phyloP scores from a whole-genome alignment of 2,329 filamentous ascomycete genomes.

The Mollisiaceae sp. region DNA sequence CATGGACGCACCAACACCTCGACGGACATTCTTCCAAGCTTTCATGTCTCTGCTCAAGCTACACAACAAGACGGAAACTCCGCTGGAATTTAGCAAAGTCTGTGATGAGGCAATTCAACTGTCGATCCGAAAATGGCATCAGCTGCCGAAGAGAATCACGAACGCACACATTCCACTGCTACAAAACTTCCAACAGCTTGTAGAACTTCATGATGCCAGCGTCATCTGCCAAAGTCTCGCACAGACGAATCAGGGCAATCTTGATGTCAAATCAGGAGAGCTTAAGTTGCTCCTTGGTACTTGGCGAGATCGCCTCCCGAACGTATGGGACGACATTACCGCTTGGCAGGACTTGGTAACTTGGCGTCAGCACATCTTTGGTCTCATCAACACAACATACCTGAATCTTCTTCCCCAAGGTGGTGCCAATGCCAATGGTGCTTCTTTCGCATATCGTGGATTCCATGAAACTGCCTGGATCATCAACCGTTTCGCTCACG shows the following conservation, averaged over 20 bases:
- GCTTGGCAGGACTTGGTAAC: slow-evolving; percentile 99
- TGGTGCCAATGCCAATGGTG: slow-evolving; percentile 81
- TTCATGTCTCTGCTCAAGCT: slow-evolving; percentile 97
- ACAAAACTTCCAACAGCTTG: slow-evolving; percentile 96
- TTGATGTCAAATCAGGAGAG: slow-evolving; percentile 94
- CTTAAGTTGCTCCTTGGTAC: slow-evolving; percentile 91
- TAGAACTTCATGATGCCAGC: slow-evolving; percentile 96
- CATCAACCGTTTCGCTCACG: slow-evolving; percentile 97
- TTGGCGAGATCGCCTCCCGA: slow-evolving; percentile 94
- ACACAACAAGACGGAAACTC: slow-evolving; percentile 83
- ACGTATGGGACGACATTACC: slow-evolving; percentile 99
- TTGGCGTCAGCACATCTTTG: slow-evolving; percentile 99
- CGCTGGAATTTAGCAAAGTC: slow-evolving; percentile 82
- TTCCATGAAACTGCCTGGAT: slow-evolving; percentile 99
- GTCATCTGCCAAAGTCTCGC: slow-evolving; percentile 93
- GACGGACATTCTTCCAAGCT: slow-evolving; percentile 95
- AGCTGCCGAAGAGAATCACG: slow-evolving; percentile 90
- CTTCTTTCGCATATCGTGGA: slow-evolving; percentile 93
- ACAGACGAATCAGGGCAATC: slow-evolving; percentile 80
- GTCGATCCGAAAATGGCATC: slow-evolving; percentile 98
- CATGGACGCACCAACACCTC: slow-evolving; percentile 94
- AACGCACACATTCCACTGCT: slow-evolving; percentile 94
- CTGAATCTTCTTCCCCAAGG: slow-evolving; percentile 81
- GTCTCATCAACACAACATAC: slow-evolving; percentile 94
- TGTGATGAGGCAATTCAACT: slow-evolving; percentile 98